Evolutionary conservation across 305 asterid species (phyloP), one percentile per base, ranked within the genome.

Genomic region (Ajuga reptans): DNA sequence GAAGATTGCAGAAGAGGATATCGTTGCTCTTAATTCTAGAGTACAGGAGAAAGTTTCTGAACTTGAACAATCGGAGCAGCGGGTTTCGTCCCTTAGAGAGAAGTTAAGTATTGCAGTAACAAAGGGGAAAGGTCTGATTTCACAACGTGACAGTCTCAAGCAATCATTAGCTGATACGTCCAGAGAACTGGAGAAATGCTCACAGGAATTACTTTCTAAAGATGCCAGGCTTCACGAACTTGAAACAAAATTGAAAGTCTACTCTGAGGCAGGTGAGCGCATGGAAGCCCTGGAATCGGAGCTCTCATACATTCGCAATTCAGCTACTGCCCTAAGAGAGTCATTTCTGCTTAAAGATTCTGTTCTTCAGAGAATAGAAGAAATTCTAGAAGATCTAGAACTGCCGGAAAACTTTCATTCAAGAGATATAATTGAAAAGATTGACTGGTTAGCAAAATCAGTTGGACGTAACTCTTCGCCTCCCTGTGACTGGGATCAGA

Each of bases 231-330:
- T 89, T 77, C 82, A 78, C 65, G 99, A 94, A 77, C 88, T 91
- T 61, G 97, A 94, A 81, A 73, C 84, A 76, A 91, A 87, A 79
- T 80, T 94, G 39, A 83, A 88, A 83, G 89, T 86, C 72, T 91
- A 87, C 83, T 84, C 91, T 15, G 97, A 91, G 83, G 97, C 97
- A 72, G 96, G 92, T 75, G 97, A 91, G 80, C 95, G 99, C 74
- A 90, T 84, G 96, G 99, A 91, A 85, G 95, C 99, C 77, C 80
- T 94, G 75, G 97, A 91, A 79, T 91, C 97, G 67, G 99, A 94
- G 81, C 97, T 94, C 64, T 92, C 97, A 3, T 94, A 94, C 73
- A 94, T 94, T 75, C 96, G 99, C 72, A 91, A 87, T 78, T 94
- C 99, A 21, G 93, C 99, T 39, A 91, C 99, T 71, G 96, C 89